Base-by-base conservation (phyloP, 768 basidiomycete genomes). In the Mycena leptocephala region DNA sequence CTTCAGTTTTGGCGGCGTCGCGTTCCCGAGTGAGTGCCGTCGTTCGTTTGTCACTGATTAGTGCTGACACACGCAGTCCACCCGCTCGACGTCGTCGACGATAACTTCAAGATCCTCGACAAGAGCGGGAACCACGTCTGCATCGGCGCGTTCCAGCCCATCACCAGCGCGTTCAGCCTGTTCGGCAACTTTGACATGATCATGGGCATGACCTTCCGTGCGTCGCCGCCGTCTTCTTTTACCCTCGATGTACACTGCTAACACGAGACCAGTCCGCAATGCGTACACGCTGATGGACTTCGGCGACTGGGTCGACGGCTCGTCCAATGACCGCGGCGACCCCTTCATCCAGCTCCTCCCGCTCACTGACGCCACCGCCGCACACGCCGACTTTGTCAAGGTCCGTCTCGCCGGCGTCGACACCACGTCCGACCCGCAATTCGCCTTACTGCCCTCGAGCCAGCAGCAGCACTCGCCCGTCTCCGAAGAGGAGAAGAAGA, bases 151-250 rank as follows among this genome's bases (percentile, higher is more conserved):
- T 95, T 95, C 85, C 94, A 95, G 77, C 94, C 94, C 8, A 89
- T 91, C 53, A 88, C 90, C 10, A 90, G 88, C 59, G 86, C 89
- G 62, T 81, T 84, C 51, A 87, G 87, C 48, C 30, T 74, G 9
- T 79, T 78, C 66, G 86, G 89, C 33, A 86, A 82, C 33, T 95
- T 88, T 76, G 94, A 95, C 79, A 89, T 93, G 81, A 89, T 95
- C 56, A 86, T 95, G 56, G 94, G 94, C 70, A 95, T 95, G 93
- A 88, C 90, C 11, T 95, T 94, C 85, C 83, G 93, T 93, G 78
- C 79, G 92, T 87, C n/a, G n/a, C n/a, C n/a, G n/a, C 9, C 18
- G 43, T 22, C 30, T 62, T 46, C 14, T 41, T 37, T 9, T 46
- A 53, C 32, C 46, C 62, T 46, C 43, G 28, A 46, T 2, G 26